Evolutionary conservation across 2,329 filamentous ascomycete species (phyloP), one percentile per base, ranked within the genome.

Genomic region (Rhinocladiella similis): DNA sequence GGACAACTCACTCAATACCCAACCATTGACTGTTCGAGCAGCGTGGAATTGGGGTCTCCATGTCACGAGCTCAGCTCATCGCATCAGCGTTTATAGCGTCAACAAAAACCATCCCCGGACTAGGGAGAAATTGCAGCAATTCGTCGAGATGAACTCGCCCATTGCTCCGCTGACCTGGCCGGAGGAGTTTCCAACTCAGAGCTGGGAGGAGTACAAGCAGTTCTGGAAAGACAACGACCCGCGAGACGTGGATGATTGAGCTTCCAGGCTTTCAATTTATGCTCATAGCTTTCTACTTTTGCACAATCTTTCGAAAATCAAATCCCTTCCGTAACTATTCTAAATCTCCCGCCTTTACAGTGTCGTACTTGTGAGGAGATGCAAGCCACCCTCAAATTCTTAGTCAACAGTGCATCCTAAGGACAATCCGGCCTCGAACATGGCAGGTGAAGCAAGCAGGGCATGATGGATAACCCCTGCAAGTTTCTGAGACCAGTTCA

Each of bases 1-100:
- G 83, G 83, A 86, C 62, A 85, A 86, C 56, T 72, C 78, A 0
- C 67, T 85, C 33, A 86, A 86, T 57, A 85, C 83, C 0, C 83
- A 86, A 63, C 83, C 83, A 0, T 74, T 78, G 0, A 75, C 75
- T 58, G 77, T 85, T 0, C 71, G 83, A 12, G 75, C 77, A 3
- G 74, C 80, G 0, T 86, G 81, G 81, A 75, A 75, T 46, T 75
- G 72, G 69, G 71, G 71, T 20, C 63, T 75, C 1, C 72, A 75
- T 57, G 70, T 75, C 27, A 75, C 73, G 3, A 65, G 61, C 13
- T 72, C 69, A 3, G 69, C 68, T 10, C 73, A 75, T 61, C 67
- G 71, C 3, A 70, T 75, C 60, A 69, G 66, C n/a, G 59, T 74
- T 7, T 74, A 73, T 58, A 87, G 83, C 47, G 66, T 72, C 36